These are phyloP conservation scores for Dendryphion nanum DNA, from an alignment of 2,329 filamentous ascomycete species.

Conservation along the genomic window DNA sequence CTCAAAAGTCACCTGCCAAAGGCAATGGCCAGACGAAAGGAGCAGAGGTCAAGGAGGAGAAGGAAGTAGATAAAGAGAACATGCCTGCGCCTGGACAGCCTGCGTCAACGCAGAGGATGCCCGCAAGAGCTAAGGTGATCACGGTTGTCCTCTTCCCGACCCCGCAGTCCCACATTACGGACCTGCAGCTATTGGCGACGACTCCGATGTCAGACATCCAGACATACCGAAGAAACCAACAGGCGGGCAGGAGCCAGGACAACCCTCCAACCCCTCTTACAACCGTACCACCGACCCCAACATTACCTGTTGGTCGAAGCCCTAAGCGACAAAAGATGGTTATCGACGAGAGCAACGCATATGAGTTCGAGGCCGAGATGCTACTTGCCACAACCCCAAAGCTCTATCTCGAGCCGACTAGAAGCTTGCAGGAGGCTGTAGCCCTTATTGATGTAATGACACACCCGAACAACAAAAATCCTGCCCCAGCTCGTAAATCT, in stretches of 20 bases:
- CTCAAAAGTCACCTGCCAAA: slow-evolving; percentile 29
- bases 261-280: slow-evolving; percentile 67
- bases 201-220: slow-evolving; percentile 60
- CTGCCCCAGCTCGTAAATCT: slow-evolving; percentile 79
- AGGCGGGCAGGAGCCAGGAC: slow-evolving; percentile 45
- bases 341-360: slow-evolving; percentile 70
- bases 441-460: slow-evolving; percentile 68
- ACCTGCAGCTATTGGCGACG: slow-evolving; percentile 72
- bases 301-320: slow-evolving; percentile 59
- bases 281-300: slow-evolving; percentile 54
- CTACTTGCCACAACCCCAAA: slow-evolving; percentile 71
- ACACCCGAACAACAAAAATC: slow-evolving; percentile 74
- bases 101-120: slow-evolving; percentile 44
- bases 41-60: slow-evolving; percentile 27
- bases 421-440: slow-evolving; percentile 66
- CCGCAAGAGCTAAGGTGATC: slow-evolving; percentile 55
- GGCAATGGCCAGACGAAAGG: slow-evolving; percentile 21
- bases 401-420: slow-evolving; percentile 74
- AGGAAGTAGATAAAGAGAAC: slow-evolving; percentile 57
- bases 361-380: slow-evolving; percentile 74
- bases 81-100: slow-evolving; percentile 54
- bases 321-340: slow-evolving; percentile 74
- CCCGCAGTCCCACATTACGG: slow-evolving; percentile 68
- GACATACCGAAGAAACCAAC: slow-evolving; percentile 49
- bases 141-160: slow-evolving; percentile 88